Evolutionary conservation across 192 early-diverging fungal species (phyloP), one percentile per base, ranked within the genome.

Genomic region (Coemansia sp.): DNA sequence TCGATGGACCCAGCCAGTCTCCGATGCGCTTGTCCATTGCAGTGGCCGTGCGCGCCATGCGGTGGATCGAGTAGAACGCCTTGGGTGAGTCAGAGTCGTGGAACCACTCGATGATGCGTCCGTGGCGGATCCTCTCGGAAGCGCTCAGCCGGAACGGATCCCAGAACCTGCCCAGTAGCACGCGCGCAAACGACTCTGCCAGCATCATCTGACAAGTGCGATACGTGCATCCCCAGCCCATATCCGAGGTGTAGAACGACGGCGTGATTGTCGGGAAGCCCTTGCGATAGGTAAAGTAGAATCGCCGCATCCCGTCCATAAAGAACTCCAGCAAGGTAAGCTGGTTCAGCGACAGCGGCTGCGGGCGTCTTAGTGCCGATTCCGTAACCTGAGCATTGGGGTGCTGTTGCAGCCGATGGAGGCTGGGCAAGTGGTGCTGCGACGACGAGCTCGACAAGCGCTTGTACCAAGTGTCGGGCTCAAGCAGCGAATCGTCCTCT

Each of bases 121-220:
- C 67, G 56, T 83, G 81, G 11, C 81, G 72, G 17, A 67, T 20
- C 11, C 74, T 66, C 73, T 83, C 74, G 15, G 65, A 35, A 5
- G 70, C 33, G 36, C 61, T 75, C 33, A 83, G 59, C 32, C 75
- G 72, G 70, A 83, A 83, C 52, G 84, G 78, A 14, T 81, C 79
- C 79, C 78, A 85, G 71, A 78, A 74, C 28, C 75, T 68, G 4
- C 76, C 79, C 60, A 85, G 71, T 65, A 79, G 15, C 60, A 85
- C 73, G 36, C 79, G 73, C 51, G 75, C 64, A 81, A 78, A 85
- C 36, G 75, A 69, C 70, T 78, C 73, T 11, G 84, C 84, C 17
- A 85, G 71, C 73, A 85, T 70, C 84, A 85, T 85, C 75, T 85
- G 84, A 60, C 84, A 78, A 15, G 84, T 81, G 66, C 84, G 75